Percentiles rank a stretch among this genome's conserved stretches.
Evolutionary conservation across 441 rosid species (phyloP).

Genomic region (Capsella rubella): DNA sequence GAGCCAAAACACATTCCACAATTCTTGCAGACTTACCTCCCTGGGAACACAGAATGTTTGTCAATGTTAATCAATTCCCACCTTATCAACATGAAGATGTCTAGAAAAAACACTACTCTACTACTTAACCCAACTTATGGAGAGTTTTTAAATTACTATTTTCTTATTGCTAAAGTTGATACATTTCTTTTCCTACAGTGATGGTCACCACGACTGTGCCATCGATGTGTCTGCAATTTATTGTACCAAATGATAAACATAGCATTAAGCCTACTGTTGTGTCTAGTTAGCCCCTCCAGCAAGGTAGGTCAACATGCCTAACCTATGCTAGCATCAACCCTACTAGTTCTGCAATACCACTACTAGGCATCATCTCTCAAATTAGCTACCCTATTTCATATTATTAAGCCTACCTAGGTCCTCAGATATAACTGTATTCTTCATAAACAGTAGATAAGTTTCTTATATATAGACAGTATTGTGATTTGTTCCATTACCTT

Average conservation of each 20-base stretch:
- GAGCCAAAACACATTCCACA: slow-evolving; percentile 72
- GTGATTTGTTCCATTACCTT: slow-evolving; percentile 51
- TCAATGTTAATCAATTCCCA: background rate
- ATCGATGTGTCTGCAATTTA: slow-evolving; percentile 27
- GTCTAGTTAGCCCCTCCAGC: slow-evolving; percentile 35
- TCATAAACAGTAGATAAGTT: background rate
- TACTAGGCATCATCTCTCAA: no score
- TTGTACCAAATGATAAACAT: slow-evolving; percentile 18
- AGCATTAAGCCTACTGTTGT: no score
- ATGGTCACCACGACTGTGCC: slow-evolving; percentile 27
- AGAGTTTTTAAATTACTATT: slow-evolving; percentile 1
- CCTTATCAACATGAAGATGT: background rate
- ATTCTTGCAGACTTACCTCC: slow-evolving; percentile 71
- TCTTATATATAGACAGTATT: background rate
- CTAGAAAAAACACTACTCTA: no score
- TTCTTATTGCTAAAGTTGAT: background rate
- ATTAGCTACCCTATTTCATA: background rate
- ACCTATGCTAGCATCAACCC: slow-evolving; percentile 9
- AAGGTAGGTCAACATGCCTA: slow-evolving; percentile 39
- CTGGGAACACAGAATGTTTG: slow-evolving; percentile 43
- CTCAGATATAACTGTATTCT: slow-evolving; percentile 3
- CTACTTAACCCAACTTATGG: slow-evolving; percentile 1
- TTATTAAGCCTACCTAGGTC: background rate
- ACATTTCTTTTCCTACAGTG: slow-evolving; percentile 21
- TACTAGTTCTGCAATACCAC: background rate